Percentiles rank a stretch among this genome's conserved stretches.
phyloP scores from a whole-genome alignment of 768 basidiomycete genomes.

The Pulveroboletus sp. region DNA sequence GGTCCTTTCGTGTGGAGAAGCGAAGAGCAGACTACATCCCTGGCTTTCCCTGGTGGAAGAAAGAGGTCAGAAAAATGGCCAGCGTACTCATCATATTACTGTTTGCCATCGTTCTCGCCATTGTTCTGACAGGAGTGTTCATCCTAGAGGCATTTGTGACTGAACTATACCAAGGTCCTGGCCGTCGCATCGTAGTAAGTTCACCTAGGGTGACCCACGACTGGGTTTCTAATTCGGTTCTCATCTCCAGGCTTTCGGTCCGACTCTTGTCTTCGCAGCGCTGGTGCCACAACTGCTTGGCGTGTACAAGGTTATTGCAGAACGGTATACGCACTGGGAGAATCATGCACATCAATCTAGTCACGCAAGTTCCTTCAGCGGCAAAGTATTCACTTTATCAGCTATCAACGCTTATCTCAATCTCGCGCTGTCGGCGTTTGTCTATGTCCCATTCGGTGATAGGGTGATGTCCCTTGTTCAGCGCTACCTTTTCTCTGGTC shows the following conservation, averaged over 20 bases:
- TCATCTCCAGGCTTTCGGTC: slow-evolving; percentile 57
- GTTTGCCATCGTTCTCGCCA: slow-evolving; percentile 65
- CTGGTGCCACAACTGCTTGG: slow-evolving; percentile 78
- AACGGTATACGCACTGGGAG: slow-evolving; percentile 79
- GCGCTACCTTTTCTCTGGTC: slow-evolving; percentile 21
- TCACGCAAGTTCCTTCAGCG: slow-evolving; percentile 73
- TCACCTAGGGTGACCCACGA: neutral
- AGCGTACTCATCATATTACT: slow-evolving; percentile 68
- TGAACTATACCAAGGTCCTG: slow-evolving; percentile 83
- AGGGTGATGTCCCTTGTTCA: slow-evolving; percentile 63
- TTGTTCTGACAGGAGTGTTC: slow-evolving; percentile 77
- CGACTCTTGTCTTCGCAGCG: slow-evolving; percentile 77
- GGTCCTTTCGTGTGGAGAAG: slow-evolving; percentile 72
- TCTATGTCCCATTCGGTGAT: slow-evolving; percentile 93
- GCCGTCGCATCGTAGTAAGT: slow-evolving; percentile 71
- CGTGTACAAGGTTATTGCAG: slow-evolving; percentile 65
- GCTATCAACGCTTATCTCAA: slow-evolving; percentile 89
- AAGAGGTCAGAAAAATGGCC: slow-evolving; percentile 62
- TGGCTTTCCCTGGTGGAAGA: slow-evolving; percentile 66
- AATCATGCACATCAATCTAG: slow-evolving; percentile 81
- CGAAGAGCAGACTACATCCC: slow-evolving; percentile 55
- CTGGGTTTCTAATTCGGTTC: neutral
- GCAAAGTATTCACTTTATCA: slow-evolving; percentile 87
- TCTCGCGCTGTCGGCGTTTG: slow-evolving; percentile 88
- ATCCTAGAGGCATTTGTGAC: slow-evolving; percentile 89